phyloP scores from a whole-genome alignment of 2,329 filamentous ascomycete species.

The Sclerotinia minor region DNA sequence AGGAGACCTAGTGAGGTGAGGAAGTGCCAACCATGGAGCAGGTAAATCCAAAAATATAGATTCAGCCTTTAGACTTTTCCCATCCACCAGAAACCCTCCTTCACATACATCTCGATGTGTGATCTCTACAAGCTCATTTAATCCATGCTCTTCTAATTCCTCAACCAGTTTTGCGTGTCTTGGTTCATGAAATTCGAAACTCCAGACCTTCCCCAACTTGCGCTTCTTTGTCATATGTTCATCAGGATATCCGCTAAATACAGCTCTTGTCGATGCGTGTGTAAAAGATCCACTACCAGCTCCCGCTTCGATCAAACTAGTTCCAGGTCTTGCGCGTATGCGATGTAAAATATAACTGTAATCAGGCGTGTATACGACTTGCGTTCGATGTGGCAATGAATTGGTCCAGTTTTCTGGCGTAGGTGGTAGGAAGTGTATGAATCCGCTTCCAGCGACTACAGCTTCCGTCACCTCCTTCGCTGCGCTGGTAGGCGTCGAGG shows the following conservation, averaged over 20 bases:
- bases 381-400: constrained; percentile 76
- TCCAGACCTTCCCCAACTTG: constrained; percentile 69
- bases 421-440: constrained; percentile 75
- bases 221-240: constrained; percentile 42
- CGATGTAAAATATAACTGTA: constrained; percentile 82
- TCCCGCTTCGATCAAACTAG: constrained; percentile 75
- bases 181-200: constrained; percentile 77
- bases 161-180: constrained; percentile 67
- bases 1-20: constrained; percentile 65
- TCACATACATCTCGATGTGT: constrained; percentile 79
- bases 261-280: constrained; percentile 72
- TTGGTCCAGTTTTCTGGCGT: constrained; percentile 82
- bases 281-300: constrained; percentile 83
- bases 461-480: constrained; percentile 50
- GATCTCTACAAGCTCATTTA: constrained; percentile 66
- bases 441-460: constrained; percentile 62
- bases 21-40: constrained; percentile 77
- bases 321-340: constrained; percentile 71
- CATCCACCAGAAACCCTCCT: constrained; percentile 66
- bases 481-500: constrained; percentile 31
- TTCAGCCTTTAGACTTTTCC: constrained; percentile 60
- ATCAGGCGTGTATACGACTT: constrained; percentile 84
- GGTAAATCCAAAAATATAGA: constrained; percentile 79
- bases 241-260: constrained; percentile 69
- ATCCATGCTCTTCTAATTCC: constrained; percentile 67